phyloP scores from a whole-genome alignment of 805 yeast species.

The Torulaspora franciscae region DNA sequence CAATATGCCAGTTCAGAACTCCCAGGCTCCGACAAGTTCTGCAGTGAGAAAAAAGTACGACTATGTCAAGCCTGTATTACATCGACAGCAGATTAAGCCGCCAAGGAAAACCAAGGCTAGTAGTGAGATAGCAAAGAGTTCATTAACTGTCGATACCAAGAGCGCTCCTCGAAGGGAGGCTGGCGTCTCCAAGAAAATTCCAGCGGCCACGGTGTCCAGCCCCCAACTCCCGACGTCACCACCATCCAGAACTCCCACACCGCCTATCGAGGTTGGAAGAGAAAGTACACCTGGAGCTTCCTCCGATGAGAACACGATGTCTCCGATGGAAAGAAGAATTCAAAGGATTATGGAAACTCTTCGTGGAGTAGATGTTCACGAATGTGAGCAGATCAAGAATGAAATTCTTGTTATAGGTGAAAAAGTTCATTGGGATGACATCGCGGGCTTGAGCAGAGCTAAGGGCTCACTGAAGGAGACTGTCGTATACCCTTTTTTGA shows the following conservation, averaged over 20 bases:
- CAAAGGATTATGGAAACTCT: conserved; percentile 29
- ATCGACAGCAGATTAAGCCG: conserved; percentile 20
- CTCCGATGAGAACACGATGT: not conserved
- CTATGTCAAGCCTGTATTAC: conserved; percentile 20
- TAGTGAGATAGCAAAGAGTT: conserved; percentile 1
- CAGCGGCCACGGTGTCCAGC: conserved; percentile 1
- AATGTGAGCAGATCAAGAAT: conserved; percentile 80
- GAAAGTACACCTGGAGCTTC: conserved; percentile 8
- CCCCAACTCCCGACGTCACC: not conserved
- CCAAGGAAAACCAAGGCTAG: conserved; percentile 11
- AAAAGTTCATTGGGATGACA: conserved; percentile 92
- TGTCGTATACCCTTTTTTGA: conserved; percentile 89
- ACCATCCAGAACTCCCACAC: conserved; percentile 5
- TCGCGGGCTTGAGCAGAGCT: conserved; percentile 87
- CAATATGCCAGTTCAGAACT: not conserved
- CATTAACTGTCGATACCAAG: not conserved
- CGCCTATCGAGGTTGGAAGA: conserved; percentile 4
- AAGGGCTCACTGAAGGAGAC: conserved; percentile 88
- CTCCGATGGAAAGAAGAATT: conserved; percentile 8
- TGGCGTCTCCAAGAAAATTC: conserved; percentile 1
- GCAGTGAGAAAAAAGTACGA: conserved; percentile 17
- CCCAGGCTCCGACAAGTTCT: conserved; percentile 1
- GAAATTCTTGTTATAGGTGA: conserved; percentile 91
- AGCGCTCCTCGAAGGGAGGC: conserved; percentile 3
- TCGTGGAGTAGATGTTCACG: conserved; percentile 67